Conservation (phyloP, 257 asterid genomes). For the Scutellaria baicalensis region DNA sequence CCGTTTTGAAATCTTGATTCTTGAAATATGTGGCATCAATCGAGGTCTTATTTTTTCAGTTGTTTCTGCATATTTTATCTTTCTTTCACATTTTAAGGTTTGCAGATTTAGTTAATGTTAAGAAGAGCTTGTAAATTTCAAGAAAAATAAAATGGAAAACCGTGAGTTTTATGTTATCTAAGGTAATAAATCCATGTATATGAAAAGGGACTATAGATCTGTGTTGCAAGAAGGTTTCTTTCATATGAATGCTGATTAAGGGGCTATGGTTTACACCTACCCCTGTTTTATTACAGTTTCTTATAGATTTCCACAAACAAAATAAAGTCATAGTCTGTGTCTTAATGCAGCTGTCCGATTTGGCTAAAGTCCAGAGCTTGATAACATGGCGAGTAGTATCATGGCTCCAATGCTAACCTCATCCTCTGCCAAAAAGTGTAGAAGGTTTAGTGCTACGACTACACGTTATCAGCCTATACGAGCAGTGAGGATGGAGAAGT, state of each 20-base stretch:
- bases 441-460: not conserved
- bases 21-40: not conserved
- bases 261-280: no score
- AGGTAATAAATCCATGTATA: no score
- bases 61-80: not conserved
- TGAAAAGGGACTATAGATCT: no score
- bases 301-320: no score
- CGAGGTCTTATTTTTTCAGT: not conserved
- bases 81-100: not conserved
- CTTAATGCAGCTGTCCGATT: not conserved
- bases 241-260: no score
- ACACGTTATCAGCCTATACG: constrained; percentile 16
- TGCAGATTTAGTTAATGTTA: not conserved
- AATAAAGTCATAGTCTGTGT: not conserved
- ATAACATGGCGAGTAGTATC: constrained; percentile 44
- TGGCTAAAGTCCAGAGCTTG: not conserved
- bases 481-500: constrained; percentile 62
- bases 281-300: no score
- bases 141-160: not conserved
- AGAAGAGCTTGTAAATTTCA: not conserved
- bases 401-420: constrained; percentile 32
- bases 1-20: not conserved
- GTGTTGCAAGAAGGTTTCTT: no score
- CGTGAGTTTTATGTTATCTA: no score
- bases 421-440: constrained; percentile 17